A percentile compares a stretch with the other conserved stretches of the same genome.
Evolutionary conservation across 2,329 filamentous ascomycete genomes (phyloP).

Genomic region (Cordyceps fumosorosea): DNA sequence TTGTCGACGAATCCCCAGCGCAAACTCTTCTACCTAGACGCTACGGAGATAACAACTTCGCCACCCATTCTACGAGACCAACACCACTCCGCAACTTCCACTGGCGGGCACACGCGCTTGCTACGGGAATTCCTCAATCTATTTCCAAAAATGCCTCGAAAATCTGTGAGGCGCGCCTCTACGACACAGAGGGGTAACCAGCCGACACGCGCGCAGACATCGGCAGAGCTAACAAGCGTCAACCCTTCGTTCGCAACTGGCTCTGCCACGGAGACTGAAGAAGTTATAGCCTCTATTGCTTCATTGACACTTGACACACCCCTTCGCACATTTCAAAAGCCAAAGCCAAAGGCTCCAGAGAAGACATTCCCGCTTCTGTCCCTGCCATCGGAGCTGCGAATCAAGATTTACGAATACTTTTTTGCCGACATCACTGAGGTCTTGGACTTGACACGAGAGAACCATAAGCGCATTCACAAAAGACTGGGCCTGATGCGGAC

Average conservation of each 20-base stretch:
- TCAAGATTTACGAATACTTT: slow-evolving; percentile 60
- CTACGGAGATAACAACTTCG: slow-evolving; percentile 1
- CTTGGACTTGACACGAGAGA: slow-evolving; percentile 61
- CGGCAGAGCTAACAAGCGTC: slow-evolving; percentile 17
- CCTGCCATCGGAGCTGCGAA: slow-evolving; percentile 62
- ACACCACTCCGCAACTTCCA: slow-evolving; percentile 11
- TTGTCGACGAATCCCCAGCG: background rate
- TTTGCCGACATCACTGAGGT: slow-evolving; percentile 48
- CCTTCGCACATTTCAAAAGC: slow-evolving; percentile 23
- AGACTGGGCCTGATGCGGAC: slow-evolving; percentile 55
- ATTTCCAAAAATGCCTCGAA: slow-evolving; percentile 17
- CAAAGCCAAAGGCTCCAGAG: slow-evolving; percentile 27
- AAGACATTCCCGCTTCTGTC: slow-evolving; percentile 58
- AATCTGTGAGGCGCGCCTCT: slow-evolving; percentile 26
- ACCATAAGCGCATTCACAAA: slow-evolving; percentile 55
- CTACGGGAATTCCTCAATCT: too few species aligned
- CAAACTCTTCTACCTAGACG: background rate
- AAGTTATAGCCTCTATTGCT: slow-evolving; percentile 35
- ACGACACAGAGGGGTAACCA: slow-evolving; percentile 19
- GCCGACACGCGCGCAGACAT: slow-evolving; percentile 16
- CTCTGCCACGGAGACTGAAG: slow-evolving; percentile 33
- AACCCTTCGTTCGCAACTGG: slow-evolving; percentile 28
- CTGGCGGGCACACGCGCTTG: background rate
- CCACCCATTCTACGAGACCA: background rate
- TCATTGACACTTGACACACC: slow-evolving; percentile 37